Base-by-base conservation (phyloP, 352 stramenopile genomes). In the Phytophthora litchii region DNA sequence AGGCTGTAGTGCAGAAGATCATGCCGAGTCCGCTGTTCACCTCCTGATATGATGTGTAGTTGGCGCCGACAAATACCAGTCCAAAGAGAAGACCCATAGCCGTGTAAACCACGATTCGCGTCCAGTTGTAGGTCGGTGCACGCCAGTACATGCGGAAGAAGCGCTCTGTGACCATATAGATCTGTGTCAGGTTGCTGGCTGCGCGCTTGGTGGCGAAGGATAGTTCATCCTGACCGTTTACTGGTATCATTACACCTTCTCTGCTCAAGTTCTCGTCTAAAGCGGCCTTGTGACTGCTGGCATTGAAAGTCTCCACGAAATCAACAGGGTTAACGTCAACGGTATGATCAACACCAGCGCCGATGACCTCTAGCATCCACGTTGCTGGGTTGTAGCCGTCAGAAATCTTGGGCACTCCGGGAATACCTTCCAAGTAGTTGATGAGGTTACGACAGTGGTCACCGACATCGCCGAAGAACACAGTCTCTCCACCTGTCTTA, bases 281-380 rank as follows among this genome's bases (percentile, higher is more conserved):
- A 2, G 35, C 21, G 13, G 44, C 38, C 34, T 67, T 64, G 16
- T 67, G 32, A 14, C 29, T 54, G n/a, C 66, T 78, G 5, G 49
- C 20, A 7, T 55, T 42, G 56, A 76, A 84, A 5, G n/a, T 3
- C 3, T 60, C 13, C 0, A 46, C 58, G 17, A 75, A 84, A 46
- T 82, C 60, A n/a, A 60, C 61, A 23, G 29, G 7, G 29, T 72
- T 31, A 7, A 58, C 55, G 9, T 64, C 25, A 8, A 72, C 61
- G 11, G 44, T 55, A 27, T 62, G 43, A 37, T 72, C 65, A n/a
- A 74, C 65, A 14, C 72, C 68, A n/a, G 73, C 77, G 7, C 74
- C 74, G 12, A 87, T 84, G 14, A 76, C 66, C 34, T 88, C 74
- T 19, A 96, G 64, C 84, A 97, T 95, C 84, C 85, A 97, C n/a